Percentiles rank a stretch among this genome's conserved stretches.
phyloP scores from a whole-genome alignment of 805 yeast species.

The Teunomyces pallodes region DNA sequence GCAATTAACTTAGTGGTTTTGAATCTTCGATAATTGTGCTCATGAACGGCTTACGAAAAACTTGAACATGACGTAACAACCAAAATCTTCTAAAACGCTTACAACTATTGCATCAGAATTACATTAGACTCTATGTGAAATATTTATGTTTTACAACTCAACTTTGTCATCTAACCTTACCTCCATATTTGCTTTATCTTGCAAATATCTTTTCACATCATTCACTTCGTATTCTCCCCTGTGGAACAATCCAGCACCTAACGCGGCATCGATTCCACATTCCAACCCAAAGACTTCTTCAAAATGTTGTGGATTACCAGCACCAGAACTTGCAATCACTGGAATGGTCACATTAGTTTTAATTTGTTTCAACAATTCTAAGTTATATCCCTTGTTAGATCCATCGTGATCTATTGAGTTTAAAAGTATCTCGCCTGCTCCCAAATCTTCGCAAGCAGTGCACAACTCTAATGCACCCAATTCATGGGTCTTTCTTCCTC shows the following conservation, averaged over 20 bases:
- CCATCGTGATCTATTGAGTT: slow-evolving; percentile 98
- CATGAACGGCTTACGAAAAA: neutral
- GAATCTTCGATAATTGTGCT: neutral
- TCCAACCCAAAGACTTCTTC: slow-evolving; percentile 73
- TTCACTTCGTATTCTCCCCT: slow-evolving; percentile 87
- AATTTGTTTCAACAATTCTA: slow-evolving; percentile 77
- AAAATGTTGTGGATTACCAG: slow-evolving; percentile 91
- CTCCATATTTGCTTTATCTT: slow-evolving; percentile 44
- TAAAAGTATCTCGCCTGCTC: slow-evolving; percentile 92
- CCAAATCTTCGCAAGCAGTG: slow-evolving; percentile 83
- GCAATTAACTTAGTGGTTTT: neutral
- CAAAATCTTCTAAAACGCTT: no score
- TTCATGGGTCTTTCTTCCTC: slow-evolving; percentile 86
- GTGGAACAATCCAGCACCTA: slow-evolving; percentile 99
- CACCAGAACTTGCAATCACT: slow-evolving; percentile 97
- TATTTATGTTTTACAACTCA: slow-evolving; percentile 15
- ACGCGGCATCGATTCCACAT: slow-evolving; percentile 90
- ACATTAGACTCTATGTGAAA: neutral
- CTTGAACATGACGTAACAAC: neutral
- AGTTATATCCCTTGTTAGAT: slow-evolving; percentile 88
- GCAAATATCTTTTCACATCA: slow-evolving; percentile 72
- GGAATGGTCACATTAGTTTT: slow-evolving; percentile 80
- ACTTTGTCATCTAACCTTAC: slow-evolving; percentile 62
- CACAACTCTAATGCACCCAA: slow-evolving; percentile 90
- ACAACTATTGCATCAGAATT: no score